These are phyloP conservation scores for Hyphopichia buzzinii DNA, from an alignment of 1,139 yeast species.

Conservation along the genomic window DNA sequence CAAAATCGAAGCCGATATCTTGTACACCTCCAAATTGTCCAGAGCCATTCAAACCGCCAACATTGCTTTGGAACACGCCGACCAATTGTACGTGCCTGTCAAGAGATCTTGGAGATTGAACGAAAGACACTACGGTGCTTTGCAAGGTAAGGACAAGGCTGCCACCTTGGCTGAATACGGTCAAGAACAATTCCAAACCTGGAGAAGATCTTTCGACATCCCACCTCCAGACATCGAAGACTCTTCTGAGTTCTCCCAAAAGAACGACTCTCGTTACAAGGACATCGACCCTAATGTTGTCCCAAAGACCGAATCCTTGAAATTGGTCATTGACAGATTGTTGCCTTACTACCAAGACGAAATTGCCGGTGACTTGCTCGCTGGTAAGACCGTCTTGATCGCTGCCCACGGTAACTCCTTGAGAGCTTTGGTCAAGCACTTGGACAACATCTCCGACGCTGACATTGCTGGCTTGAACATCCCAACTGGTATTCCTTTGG, in stretches of 20 bases:
- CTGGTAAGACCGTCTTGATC: conserved; percentile 85
- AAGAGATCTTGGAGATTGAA: conserved; percentile 97
- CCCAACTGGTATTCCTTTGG: conserved; percentile 99
- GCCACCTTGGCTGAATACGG: conserved; percentile 87
- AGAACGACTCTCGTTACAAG: conserved; percentile 78
- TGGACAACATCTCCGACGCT: conserved; percentile 88
- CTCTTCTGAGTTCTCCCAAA: conserved; percentile 80
- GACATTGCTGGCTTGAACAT: conserved; percentile 94
- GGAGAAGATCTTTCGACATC: conserved; percentile 97
- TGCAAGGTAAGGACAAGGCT: conserved; percentile 98
- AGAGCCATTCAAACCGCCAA: conserved; percentile 98
- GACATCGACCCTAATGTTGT: conserved; percentile 80
- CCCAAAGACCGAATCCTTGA: conserved; percentile 94
- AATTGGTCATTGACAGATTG: conserved; percentile 93
- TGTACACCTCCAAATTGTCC: conserved; percentile 88
- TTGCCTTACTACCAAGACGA: conserved; percentile 98
- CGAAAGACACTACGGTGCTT: conserved; percentile 99
- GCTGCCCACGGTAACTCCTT: conserved; percentile 99
- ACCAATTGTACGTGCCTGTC: conserved; percentile 88
- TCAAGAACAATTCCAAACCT: conserved; percentile 88
- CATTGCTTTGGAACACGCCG: conserved; percentile 88
- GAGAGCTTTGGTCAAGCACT: conserved; percentile 95
- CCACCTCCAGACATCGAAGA: conserved; percentile 92
- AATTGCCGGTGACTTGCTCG: conserved; percentile 80
- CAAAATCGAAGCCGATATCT: conserved; percentile 78